These are phyloP conservation scores for Penicillium sp. DNA, from an alignment of 2,329 filamentous ascomycete genomes.

Conservation along the genomic window DNA sequence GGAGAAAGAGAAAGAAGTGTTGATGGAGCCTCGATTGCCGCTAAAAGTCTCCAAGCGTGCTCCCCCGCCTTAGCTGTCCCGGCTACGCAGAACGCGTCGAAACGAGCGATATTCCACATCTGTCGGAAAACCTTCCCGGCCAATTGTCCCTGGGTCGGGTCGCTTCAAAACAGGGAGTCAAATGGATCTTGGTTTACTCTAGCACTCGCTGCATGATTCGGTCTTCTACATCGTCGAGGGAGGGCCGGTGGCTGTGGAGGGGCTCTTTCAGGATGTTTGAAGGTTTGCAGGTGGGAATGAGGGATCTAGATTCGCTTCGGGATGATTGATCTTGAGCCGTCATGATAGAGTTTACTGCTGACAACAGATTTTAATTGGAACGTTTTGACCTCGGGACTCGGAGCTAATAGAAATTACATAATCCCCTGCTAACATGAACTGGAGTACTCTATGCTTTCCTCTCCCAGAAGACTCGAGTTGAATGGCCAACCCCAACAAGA, in stretches of 20 bases:
- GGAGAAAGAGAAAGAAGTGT: not conserved
- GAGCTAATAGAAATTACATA: not conserved
- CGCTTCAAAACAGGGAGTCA: not conserved
- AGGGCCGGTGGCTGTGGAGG: not conserved
- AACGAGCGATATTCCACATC: not conserved
- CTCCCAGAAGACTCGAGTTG: not conserved
- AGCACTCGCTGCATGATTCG: not conserved
- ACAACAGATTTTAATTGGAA: not conserved
- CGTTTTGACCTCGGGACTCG: not conserved
- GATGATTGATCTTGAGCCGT: not conserved
- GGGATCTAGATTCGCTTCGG: not conserved
- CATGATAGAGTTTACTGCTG: not conserved
- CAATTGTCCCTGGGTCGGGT: not conserved
- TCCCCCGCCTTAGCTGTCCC: not conserved
- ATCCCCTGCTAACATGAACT: not conserved
- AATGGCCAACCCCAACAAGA: not conserved
- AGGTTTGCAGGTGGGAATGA: not conserved
- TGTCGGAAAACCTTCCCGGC: not conserved
- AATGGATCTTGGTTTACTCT: not conserved
- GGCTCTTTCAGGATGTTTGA: not conserved
- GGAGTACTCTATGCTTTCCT: too few species aligned
- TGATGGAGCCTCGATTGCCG: not conserved
- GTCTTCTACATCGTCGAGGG: not conserved
- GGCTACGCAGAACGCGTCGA: not conserved
- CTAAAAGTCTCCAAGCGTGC: not conserved